Percentiles rank a stretch among this genome's conserved stretches.
phyloP scores from a whole-genome alignment of 108 stramenopile genomes.

The Skeletonema costatum region DNA sequence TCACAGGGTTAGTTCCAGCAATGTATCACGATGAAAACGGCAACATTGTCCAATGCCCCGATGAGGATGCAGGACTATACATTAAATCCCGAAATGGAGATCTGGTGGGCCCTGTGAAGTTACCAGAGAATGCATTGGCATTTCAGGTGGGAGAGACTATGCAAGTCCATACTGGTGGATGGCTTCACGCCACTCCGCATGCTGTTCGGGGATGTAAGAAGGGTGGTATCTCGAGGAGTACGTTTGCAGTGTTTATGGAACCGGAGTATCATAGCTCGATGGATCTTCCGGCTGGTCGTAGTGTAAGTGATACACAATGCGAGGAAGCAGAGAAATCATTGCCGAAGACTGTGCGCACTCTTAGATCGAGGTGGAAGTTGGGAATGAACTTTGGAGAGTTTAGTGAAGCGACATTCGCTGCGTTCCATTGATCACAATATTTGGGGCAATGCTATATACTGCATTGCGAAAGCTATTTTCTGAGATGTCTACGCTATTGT shows the following conservation, averaged over 20 bases:
- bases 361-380: conserved; percentile 59
- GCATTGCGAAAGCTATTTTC: neutral
- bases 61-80: conserved; percentile 79
- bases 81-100: conserved; percentile 69
- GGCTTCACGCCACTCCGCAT: conserved; percentile 93
- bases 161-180: conserved; percentile 91
- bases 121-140: conserved; percentile 74
- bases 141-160: conserved; percentile 93
- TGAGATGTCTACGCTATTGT: neutral
- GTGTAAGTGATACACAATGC: conserved; percentile 59
- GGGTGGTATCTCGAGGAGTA: conserved; percentile 55
- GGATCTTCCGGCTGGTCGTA: conserved; percentile 57
- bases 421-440: conserved; percentile 58
- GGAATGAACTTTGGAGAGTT: conserved; percentile 85
- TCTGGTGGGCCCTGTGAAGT: conserved; percentile 56
- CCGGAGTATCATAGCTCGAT: conserved; percentile 65
- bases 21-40: conserved; percentile 69
- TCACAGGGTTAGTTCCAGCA: conserved; percentile 89
- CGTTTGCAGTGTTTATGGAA: conserved; percentile 83
- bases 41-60: conserved; percentile 42
- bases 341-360: conserved; percentile 50
- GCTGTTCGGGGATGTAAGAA: conserved; percentile 70
- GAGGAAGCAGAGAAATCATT: conserved; percentile 41
- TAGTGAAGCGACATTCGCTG: conserved; percentile 66
- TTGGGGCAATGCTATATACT: neutral